These are phyloP conservation scores for Euphrasia arctica DNA, from an alignment of 305 asterid species.

Conservation along the genomic window DNA sequence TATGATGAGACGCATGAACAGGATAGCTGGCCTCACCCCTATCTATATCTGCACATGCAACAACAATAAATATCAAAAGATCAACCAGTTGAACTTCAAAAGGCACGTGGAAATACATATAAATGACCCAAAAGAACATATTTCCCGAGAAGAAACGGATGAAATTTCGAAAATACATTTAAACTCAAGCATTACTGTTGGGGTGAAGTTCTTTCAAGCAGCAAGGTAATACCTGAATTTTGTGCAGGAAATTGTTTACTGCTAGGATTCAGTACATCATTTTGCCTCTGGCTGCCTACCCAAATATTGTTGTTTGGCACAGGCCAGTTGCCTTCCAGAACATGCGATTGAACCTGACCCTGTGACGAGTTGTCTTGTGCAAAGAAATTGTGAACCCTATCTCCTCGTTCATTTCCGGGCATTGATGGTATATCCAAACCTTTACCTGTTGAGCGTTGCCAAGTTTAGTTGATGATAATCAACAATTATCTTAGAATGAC, in stretches of 20 bases:
- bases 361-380: conserved; percentile 69
- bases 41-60: conserved; percentile 49
- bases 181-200: background rate
- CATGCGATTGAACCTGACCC: conserved; percentile 61
- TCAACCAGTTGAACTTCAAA: background rate
- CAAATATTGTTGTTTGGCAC: conserved; percentile 52
- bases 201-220: background rate
- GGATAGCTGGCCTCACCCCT: conserved; percentile 61
- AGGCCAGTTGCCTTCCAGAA: conserved; percentile 64
- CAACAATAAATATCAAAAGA: conserved; percentile 25
- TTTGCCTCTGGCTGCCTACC: conserved; percentile 62
- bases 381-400: conserved; percentile 95
- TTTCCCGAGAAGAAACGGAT: background rate
- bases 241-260: conserved; percentile 49
- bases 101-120: background rate
- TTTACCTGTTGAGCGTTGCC: conserved; percentile 24
- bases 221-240: conserved; percentile 50
- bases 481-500: conserved; percentile 17
- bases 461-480: conserved; percentile 20
- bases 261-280: conserved; percentile 42
- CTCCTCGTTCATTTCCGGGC: conserved; percentile 98
- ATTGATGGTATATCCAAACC: conserved; percentile 56
- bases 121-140: background rate
- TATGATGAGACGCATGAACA: conserved; percentile 50
- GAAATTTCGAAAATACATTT: conserved; percentile 3